Base-by-base conservation (phyloP, 2,329 filamentous ascomycete genomes). In the Thielaviopsis ethacetica region DNA sequence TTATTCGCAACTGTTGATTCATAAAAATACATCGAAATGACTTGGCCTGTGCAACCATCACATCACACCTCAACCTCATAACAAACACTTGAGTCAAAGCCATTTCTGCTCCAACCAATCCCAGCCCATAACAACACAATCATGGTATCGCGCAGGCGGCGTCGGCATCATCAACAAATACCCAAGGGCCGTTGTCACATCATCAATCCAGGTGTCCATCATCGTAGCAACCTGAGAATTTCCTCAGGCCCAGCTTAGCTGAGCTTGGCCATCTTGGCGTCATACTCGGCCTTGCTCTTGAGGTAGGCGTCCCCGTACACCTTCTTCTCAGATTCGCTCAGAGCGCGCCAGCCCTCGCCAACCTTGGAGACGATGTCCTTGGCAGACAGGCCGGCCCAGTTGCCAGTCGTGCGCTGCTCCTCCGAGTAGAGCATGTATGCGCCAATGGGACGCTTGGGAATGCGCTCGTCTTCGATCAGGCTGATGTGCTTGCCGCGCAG, bases 381-480 rank as follows among this genome's bases (percentile, higher is more conserved):
- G 10, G 67, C 1, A 5, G 49, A 41, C 3, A 21, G 4, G 24
- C 59, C 61, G 3, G 30, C 50, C 0, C 38, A n/a, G 38, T 68
- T 65, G 49, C 69, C 69, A 30, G 66, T 65, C 7, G 64, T 63
- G 66, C 68, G 73, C 59, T 70, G 70, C 12, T 70, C 65, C 65
- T 71, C 70, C 59, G 70, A 59, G 66, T 68, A 81, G 3, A 68
- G 59, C 9, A 58, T 54, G 63, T 65, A 80, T 26, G 71, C 24
- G 13, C 57, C 65, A 13, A 41, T 0, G 12, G 72, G 64, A 41
- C 62, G 64, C 66, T 73, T 75, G 62, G 79, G 79, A 38, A 70
- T 62, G 49, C 79, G 78, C 2, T 72, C 68, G 64, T 82, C 79
- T 1, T 62, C 62, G 63, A 82, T 72, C 62, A 66, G 65, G 53